phyloP scores from a whole-genome alignment of 495 filamentous ascomycete species.

The Annulohypoxylon moriforme region DNA sequence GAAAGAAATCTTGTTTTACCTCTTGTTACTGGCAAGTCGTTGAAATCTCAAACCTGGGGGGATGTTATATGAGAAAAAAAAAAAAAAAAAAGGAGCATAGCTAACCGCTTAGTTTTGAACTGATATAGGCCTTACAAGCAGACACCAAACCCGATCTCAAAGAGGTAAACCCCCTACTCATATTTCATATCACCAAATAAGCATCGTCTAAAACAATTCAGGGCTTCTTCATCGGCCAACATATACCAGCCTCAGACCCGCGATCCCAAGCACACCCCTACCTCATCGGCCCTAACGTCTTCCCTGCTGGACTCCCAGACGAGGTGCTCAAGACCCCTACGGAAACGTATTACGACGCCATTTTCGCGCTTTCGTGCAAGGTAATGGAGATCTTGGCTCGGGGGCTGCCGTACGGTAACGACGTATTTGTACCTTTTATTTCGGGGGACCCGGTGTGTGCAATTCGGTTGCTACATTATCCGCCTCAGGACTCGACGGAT shows the following conservation, averaged over 20 bases:
- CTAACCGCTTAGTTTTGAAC: slow-evolving; percentile 7
- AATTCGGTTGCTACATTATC: slow-evolving; percentile 60
- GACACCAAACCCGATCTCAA: slow-evolving; percentile 62
- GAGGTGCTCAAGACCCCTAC: slow-evolving; percentile 40
- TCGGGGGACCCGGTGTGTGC: slow-evolving; percentile 50
- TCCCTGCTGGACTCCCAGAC: slow-evolving; percentile 50
- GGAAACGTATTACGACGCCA: slow-evolving; percentile 48
- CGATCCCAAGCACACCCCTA: slow-evolving; percentile 52
- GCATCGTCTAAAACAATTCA: slow-evolving; percentile 2
- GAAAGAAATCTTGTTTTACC: not conserved
- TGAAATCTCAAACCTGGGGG: not conserved
- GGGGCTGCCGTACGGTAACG: slow-evolving; percentile 53
- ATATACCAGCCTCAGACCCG: slow-evolving; percentile 57
- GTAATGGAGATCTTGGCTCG: slow-evolving; percentile 54
- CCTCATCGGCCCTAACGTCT: slow-evolving; percentile 59
- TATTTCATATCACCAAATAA: not conserved
- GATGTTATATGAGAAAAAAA: not conserved
- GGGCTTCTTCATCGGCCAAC: slow-evolving; percentile 60
- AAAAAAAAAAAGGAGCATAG: not conserved
- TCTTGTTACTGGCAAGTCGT: not conserved
- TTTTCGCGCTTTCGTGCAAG: slow-evolving; percentile 48
- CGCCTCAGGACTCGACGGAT: slow-evolving; percentile 52
- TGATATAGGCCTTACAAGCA: slow-evolving; percentile 53
- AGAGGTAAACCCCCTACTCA: slow-evolving; percentile 48
- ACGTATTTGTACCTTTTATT: slow-evolving; percentile 57